Evolutionary conservation across 2,329 filamentous ascomycete species (phyloP).

Genomic region (Whalleya microplaca): DNA sequence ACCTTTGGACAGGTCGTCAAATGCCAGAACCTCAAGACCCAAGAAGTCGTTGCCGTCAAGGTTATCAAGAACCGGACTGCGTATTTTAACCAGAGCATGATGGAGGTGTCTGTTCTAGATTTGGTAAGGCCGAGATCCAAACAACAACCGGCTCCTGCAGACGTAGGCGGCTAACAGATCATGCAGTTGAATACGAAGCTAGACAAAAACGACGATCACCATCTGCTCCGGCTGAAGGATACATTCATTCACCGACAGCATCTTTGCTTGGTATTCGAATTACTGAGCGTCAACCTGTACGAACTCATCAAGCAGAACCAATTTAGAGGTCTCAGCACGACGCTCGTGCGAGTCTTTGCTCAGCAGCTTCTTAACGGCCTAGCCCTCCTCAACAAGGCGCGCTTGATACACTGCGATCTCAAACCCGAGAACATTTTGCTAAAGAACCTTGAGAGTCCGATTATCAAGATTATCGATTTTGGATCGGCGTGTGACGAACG

Average conservation of each 20-base stretch:
- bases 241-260: constrained; percentile 98
- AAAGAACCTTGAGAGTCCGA: constrained; percentile 97
- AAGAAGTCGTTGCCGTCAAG: constrained; percentile 98
- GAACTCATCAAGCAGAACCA: constrained; percentile 99
- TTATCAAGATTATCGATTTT: constrained; percentile 99
- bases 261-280: constrained; percentile 93
- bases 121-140: constrained; percentile 58
- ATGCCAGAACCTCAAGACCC: constrained; percentile 97
- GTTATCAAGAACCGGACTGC: constrained; percentile 99
- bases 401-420: constrained; percentile 95
- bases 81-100: constrained; percentile 99
- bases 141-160: background rate
- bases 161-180: constrained; percentile 29
- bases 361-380: constrained; percentile 94
- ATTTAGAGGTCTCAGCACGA: constrained; percentile 95
- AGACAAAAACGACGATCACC: constrained; percentile 98
- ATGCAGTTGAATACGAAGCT: constrained; percentile 91
- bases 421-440: constrained; percentile 98
- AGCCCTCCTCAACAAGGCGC: constrained; percentile 91
- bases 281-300: constrained; percentile 96
- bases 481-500: constrained; percentile 97
- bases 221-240: constrained; percentile 90
- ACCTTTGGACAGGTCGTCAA: constrained; percentile 99
- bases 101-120: constrained; percentile 98
- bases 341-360: constrained; percentile 93